These are phyloP conservation scores for Venturia pyrina DNA, from an alignment of 2,329 filamentous ascomycete species.

Conservation along the genomic window DNA sequence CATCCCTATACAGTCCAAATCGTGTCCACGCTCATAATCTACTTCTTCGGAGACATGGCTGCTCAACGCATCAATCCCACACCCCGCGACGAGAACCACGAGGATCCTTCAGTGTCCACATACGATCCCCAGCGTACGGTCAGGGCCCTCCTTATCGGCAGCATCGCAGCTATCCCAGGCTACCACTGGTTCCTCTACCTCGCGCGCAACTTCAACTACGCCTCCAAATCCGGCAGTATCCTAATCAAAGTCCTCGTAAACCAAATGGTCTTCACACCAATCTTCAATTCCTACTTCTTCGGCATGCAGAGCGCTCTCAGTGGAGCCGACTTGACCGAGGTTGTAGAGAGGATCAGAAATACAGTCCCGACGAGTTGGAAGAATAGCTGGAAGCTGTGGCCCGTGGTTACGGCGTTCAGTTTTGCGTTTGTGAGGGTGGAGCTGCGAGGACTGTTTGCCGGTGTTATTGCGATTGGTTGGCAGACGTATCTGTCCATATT, in stretches of 20 bases:
- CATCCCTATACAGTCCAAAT: slow-evolving; percentile 75
- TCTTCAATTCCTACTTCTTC: slow-evolving; percentile 44
- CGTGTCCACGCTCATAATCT: slow-evolving; percentile 65
- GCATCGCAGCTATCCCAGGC: slow-evolving; percentile 61
- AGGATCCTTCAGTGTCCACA: neutral
- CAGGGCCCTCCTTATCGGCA: slow-evolving; percentile 65
- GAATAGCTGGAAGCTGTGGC: slow-evolving; percentile 84
- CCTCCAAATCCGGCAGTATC: slow-evolving; percentile 60
- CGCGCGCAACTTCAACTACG: slow-evolving; percentile 69
- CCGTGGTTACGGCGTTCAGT: slow-evolving; percentile 72
- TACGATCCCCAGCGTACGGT: slow-evolving; percentile 62
- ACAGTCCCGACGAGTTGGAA: slow-evolving; percentile 68
- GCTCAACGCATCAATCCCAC: slow-evolving; percentile 54
- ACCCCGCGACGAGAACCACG: slow-evolving; percentile 14
- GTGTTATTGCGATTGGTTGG: slow-evolving; percentile 72
- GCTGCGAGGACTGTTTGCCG: slow-evolving; percentile 71
- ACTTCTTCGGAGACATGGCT: slow-evolving; percentile 65
- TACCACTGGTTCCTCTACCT: slow-evolving; percentile 82
- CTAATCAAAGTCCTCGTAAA: slow-evolving; percentile 69
- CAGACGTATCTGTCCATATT: slow-evolving; percentile 81
- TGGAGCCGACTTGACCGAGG: slow-evolving; percentile 54
- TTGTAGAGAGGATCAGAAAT: slow-evolving; percentile 58
- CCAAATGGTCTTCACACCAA: slow-evolving; percentile 69
- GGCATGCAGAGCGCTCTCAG: slow-evolving; percentile 38
- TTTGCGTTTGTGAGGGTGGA: slow-evolving; percentile 76